phyloP scores from a whole-genome alignment of 495 filamentous ascomycete genomes.

The Trichocladium antarcticum region DNA sequence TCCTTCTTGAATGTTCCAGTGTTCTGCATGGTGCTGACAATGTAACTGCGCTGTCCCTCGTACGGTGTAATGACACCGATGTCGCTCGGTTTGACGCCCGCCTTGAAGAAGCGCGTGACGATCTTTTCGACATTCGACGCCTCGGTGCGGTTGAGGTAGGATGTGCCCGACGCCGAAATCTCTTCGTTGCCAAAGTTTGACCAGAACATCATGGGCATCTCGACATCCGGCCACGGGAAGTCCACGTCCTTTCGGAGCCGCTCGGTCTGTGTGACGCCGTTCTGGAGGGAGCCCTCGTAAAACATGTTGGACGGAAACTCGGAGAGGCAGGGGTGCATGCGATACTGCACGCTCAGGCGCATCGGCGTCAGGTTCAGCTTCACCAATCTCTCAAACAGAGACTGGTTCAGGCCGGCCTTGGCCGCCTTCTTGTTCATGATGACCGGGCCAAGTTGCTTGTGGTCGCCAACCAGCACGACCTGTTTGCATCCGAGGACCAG shows the following conservation, averaged over 20 bases:
- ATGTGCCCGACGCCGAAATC: constrained; percentile 94
- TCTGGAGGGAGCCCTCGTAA: constrained; percentile 95
- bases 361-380: constrained; percentile 87
- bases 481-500: constrained; percentile 97
- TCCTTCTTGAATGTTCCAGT: constrained; percentile 97
- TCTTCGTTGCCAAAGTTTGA: constrained; percentile 96
- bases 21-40: constrained; percentile 97
- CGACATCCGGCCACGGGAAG: constrained; percentile 92
- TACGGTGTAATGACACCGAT: constrained; percentile 99
- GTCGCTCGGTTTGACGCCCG: constrained; percentile 80
- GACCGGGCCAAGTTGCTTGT: constrained; percentile 95
- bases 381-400: constrained; percentile 92
- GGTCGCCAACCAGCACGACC: constrained; percentile 93
- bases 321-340: constrained; percentile 97
- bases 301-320: constrained; percentile 99
- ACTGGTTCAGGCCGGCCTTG: constrained; percentile 94
- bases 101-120: constrained; percentile 97
- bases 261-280: constrained; percentile 84
- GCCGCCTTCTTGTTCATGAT: constrained; percentile 99
- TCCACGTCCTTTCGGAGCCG: constrained; percentile 87
- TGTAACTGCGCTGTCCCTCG: constrained; percentile 95
- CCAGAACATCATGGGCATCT: constrained; percentile 99
- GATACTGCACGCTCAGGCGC: constrained; percentile 92
- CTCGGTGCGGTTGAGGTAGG: constrained; percentile 95
- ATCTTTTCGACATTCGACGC: constrained; percentile 97